Evolutionary conservation across 2,329 filamentous ascomycete genomes (phyloP).

Genomic region (Decorospora gaudefroyi): DNA sequence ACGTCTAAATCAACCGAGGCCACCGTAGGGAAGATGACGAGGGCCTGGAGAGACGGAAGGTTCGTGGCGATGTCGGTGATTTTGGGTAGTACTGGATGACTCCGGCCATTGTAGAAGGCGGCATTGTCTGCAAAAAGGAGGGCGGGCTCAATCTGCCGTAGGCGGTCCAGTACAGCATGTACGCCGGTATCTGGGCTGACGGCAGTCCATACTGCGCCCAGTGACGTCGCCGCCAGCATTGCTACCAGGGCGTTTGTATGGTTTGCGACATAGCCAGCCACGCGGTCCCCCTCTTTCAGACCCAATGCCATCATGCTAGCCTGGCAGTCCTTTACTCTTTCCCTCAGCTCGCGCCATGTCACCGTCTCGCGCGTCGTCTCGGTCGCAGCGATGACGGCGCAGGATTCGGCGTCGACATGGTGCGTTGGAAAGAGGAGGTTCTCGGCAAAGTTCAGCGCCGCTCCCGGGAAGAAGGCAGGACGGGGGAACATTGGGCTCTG

Average conservation of each 20-base stretch:
- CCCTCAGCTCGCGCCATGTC: conserved; percentile 79
- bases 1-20: conserved; percentile 48
- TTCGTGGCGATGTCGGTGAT: conserved; percentile 73
- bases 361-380: conserved; percentile 69
- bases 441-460: conserved; percentile 88
- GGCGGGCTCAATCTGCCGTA: conserved; percentile 82
- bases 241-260: conserved; percentile 85
- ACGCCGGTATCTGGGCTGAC: conserved; percentile 93
- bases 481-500: conserved; percentile 79
- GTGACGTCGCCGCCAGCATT: conserved; percentile 78
- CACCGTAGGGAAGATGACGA: conserved; percentile 75
- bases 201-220: conserved; percentile 91
- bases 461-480: conserved; percentile 79
- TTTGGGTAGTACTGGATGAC: conserved; percentile 79
- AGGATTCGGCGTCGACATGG: conserved; percentile 60
- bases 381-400: conserved; percentile 79
- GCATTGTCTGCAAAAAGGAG: conserved; percentile 87
- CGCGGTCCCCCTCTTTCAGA: conserved; percentile 64
- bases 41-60: conserved; percentile 68
- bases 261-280: conserved; percentile 82
- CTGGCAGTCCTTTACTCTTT: conserved; percentile 74
- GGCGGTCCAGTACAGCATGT: conserved; percentile 83
- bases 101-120: conserved; percentile 87
- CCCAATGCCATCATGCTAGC: conserved; percentile 69
- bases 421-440: conserved; percentile 82